A percentile compares a stretch with the other conserved stretches of the same genome.
These are phyloP conservation scores for Colletotrichum viniferum DNA, from an alignment of 2,329 filamentous ascomycete genomes.

Conservation along the genomic window DNA sequence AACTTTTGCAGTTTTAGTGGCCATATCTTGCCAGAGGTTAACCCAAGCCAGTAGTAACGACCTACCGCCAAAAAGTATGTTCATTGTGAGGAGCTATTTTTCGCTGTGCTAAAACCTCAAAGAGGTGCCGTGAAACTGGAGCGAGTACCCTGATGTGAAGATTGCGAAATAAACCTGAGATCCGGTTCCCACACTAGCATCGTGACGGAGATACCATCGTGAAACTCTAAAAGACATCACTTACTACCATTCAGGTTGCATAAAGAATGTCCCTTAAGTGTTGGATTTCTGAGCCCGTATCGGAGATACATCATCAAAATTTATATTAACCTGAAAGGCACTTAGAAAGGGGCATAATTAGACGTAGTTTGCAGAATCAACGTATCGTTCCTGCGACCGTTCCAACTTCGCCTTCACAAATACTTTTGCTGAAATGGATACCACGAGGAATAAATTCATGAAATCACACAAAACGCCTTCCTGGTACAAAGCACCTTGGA, in stretches of 20 bases:
- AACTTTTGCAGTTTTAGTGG: rapidly evolving
- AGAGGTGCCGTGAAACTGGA: rapidly evolving
- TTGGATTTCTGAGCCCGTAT: rapidly evolving
- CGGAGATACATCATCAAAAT: not conserved
- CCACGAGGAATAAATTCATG: not conserved
- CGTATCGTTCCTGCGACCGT: rapidly evolving
- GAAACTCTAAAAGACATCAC: not conserved
- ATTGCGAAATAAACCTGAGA: not conserved
- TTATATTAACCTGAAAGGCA: not conserved
- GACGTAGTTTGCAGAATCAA: not conserved
- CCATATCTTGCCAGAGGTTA: rapidly evolving
- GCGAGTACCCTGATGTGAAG: not conserved
- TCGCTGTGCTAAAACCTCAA: not conserved
- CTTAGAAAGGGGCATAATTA: not conserved
- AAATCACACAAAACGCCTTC: rapidly evolving
- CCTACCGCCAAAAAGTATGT: not conserved
- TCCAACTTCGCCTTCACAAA: not conserved
- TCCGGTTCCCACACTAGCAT: rapidly evolving
- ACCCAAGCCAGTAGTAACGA: no score
- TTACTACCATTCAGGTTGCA: not conserved
- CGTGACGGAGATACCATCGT: not conserved
- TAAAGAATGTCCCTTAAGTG: not conserved
- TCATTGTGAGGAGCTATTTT: not conserved
- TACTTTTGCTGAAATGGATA: not conserved
- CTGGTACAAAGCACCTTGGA: not conserved